phyloP scores from a whole-genome alignment of 2,329 filamentous ascomycete species.

The Ophiostoma australiae region DNA sequence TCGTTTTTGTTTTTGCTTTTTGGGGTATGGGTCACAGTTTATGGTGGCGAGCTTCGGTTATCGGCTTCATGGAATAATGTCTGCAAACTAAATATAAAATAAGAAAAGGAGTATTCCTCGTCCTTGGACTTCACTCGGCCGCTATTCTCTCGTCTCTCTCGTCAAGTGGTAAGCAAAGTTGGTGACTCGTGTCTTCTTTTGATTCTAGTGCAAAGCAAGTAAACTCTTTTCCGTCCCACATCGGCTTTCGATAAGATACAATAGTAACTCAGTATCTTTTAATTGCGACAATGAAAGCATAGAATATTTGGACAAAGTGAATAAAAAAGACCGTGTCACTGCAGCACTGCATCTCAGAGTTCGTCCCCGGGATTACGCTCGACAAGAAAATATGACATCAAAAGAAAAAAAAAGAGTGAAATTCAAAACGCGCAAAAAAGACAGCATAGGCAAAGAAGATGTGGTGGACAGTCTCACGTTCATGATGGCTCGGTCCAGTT shows the following conservation, averaged over 20 bases:
- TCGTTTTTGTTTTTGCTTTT: neutral
- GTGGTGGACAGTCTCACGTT: neutral
- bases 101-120: neutral
- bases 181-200: slow-evolving; percentile 4
- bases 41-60: neutral
- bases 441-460: too few species aligned
- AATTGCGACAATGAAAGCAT: neutral
- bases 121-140: neutral
- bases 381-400: slow-evolving; percentile 7
- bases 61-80: neutral
- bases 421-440: neutral
- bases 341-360: slow-evolving; percentile 2
- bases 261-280: too few species aligned
- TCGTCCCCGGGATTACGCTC: slow-evolving; percentile 12
- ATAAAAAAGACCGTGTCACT: neutral
- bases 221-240: neutral
- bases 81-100: slow-evolving; percentile 6
- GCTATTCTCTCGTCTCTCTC: neutral
- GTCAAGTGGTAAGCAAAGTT: neutral
- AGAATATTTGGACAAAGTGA: neutral
- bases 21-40: neutral
- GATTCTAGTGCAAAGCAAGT: neutral
- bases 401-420: neutral
- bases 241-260: neutral
- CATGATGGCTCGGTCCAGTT: slow-evolving; percentile 82